These are phyloP conservation scores for Lagenidium giganteum DNA, from an alignment of 352 stramenopile genomes.

Conservation along the genomic window DNA sequence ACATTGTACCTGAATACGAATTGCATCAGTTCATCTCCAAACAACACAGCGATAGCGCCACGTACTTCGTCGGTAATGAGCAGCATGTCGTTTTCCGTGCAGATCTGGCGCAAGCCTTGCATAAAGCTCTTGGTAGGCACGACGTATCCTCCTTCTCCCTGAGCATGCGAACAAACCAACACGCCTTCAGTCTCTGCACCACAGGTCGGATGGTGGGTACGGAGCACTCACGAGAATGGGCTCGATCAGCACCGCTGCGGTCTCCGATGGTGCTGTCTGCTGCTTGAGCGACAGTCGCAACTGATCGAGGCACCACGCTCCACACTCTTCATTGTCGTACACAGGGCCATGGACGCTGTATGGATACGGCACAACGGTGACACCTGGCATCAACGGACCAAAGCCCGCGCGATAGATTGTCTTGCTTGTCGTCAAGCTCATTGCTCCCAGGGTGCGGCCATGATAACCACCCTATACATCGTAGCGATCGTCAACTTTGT, in stretches of 20 bases:
- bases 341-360: slow-evolving; percentile 83
- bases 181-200: too few relatives aligned
- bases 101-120: slow-evolving; percentile 57
- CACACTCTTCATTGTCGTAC: slow-evolving; percentile 44
- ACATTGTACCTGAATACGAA: slow-evolving; percentile 53
- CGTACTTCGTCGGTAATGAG: slow-evolving; percentile 60
- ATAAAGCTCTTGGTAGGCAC: slow-evolving; percentile 49
- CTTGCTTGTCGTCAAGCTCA: slow-evolving; percentile 91
- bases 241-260: slow-evolving; percentile 63
- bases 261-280: slow-evolving; percentile 32
- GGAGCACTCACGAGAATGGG: slow-evolving; percentile 33
- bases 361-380: slow-evolving; percentile 85
- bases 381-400: slow-evolving; percentile 76
- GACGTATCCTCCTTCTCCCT: slow-evolving; percentile 62
- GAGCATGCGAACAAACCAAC: too few relatives aligned
- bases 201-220: too few relatives aligned
- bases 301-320: not conserved
- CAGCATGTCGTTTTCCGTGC: slow-evolving; percentile 64
- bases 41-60: not conserved
- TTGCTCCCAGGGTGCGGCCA: slow-evolving; percentile 87
- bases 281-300: slow-evolving; percentile 35
- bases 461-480: slow-evolving; percentile 92
- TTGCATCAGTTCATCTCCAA: too few relatives aligned
- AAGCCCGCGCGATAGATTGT: slow-evolving; percentile 87
- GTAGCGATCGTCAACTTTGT: too few relatives aligned